Evolutionary conservation across 495 filamentous ascomycete species (phyloP), one percentile per base, ranked within the genome.

Genomic region (Parathielavia appendiculata): DNA sequence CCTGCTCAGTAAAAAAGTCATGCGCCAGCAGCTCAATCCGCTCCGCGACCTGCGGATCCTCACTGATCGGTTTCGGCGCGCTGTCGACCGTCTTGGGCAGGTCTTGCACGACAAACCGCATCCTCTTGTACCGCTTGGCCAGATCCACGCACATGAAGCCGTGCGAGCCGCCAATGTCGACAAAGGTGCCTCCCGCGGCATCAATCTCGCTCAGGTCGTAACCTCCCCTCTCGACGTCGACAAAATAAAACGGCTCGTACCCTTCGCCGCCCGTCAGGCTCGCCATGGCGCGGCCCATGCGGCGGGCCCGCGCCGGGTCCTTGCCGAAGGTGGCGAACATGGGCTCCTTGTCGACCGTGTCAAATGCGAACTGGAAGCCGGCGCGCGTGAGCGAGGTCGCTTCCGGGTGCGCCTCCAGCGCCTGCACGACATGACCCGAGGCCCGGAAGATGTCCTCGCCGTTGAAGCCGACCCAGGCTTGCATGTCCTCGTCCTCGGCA

Each of bases 91-190:
- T 78, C 49, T 73, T 73, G 10, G 66, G 69, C 23, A 78, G 66
- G 58, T 86, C 84, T 61, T 86, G 81, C n/a, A 85, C 77, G 7
- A 86, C 66, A 58, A 84, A 83, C 46, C 70, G 66, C 51, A 83
- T 70, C 44, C 76, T 69, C 47, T 69, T 65, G 54, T 76, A 84
- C 35, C 43, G 44, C 41, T 66, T 56, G 17, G 79, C 80, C 34
- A 86, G 64, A 13, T 75, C 77, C 19, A 74, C 67, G 38, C 71
- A 72, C 19, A 82, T 78, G 56, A 83, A 80, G 0, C 83, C 82
- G 50, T 79, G 71, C 14, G 71, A 72, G 4, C 83, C 82, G 26
- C 82, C 83, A 0, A 86, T 54, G 62, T 85, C 81, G 32, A 84
- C 79, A 26, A 83, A 57, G 0, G 73, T 76, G 10, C 72, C 76